A percentile compares a stretch with the other conserved stretches of the same genome.
phyloP scores from a whole-genome alignment of 208 protist genomes.

The Acanthamoeba culbertsoni region DNA sequence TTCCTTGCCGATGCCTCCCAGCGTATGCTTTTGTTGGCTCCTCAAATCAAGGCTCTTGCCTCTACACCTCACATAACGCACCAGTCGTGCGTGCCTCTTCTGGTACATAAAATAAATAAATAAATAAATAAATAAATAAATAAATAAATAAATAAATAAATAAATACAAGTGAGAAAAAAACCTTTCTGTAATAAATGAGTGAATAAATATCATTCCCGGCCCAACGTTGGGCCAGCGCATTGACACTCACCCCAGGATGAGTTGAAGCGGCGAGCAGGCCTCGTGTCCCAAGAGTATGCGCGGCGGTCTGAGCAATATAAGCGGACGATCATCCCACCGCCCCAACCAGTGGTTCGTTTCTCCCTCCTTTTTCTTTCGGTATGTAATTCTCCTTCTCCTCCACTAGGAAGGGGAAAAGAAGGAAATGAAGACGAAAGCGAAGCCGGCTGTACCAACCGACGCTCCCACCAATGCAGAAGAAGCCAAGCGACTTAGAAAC shows the following conservation, averaged over 20 bases:
- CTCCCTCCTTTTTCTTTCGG: not conserved
- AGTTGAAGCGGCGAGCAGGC: not conserved
- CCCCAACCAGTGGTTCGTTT: not conserved
- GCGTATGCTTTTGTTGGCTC: not conserved
- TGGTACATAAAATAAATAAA: not conserved
- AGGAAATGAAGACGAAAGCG: not conserved
- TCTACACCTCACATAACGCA: not conserved
- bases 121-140: not conserved
- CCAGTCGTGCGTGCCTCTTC: not conserved
- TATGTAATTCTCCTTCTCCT: too few species aligned
- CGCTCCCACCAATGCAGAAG: not conserved
- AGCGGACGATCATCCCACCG: not conserved
- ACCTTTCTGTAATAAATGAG: not conserved
- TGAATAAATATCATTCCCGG: not conserved
- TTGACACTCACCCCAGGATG: not conserved
- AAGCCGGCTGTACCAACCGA: not conserved
- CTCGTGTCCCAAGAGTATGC: not conserved
- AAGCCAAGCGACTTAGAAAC: not conserved
- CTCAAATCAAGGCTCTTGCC: constrained; percentile 33
- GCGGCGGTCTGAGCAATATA: not conserved
- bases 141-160: not conserved
- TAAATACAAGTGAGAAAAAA: not conserved
- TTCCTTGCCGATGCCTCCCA: constrained; percentile 1
- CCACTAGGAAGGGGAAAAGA: not conserved
- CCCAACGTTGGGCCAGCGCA: not conserved